A percentile compares a stretch with the other conserved stretches of the same genome.
phyloP scores from a whole-genome alignment of 169 alveolate genomes.

The Plasmodium coatneyi region DNA sequence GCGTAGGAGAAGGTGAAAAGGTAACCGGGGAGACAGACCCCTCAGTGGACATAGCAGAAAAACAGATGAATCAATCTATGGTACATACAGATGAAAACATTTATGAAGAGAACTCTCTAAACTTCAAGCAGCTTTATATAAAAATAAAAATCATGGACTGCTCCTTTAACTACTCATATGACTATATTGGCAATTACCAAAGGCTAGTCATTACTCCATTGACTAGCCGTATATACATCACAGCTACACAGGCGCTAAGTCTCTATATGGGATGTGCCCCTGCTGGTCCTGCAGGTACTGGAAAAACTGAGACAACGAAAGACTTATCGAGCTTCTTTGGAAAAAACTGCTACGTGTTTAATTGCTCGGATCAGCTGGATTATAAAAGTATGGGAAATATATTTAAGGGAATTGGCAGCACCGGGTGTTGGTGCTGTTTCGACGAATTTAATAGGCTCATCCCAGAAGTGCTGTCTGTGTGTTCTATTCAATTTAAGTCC shows the following conservation, averaged over 20 bases:
- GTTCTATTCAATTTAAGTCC: constrained; percentile 96
- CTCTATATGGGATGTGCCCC: constrained; percentile 98
- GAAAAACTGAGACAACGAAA: constrained; percentile 97
- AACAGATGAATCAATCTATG: neutral
- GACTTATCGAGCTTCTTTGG: constrained; percentile 97
- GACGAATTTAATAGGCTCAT: constrained; percentile 97
- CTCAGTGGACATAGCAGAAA: neutral
- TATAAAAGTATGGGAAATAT: constrained; percentile 96
- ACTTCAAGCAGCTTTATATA: constrained; percentile 85
- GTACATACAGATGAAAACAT: constrained; percentile 3
- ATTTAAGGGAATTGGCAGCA: constrained; percentile 96
- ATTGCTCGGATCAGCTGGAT: constrained; percentile 96
- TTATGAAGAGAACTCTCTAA: constrained; percentile 21
- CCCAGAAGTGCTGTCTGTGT: constrained; percentile 97
- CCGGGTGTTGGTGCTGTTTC: constrained; percentile 98
- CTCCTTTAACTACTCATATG: constrained; percentile 94
- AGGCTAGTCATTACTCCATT: constrained; percentile 97
- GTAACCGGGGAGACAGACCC: neutral
- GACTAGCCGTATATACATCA: constrained; percentile 97
- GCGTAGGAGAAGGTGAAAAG: neutral
- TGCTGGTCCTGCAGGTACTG: constrained; percentile 99
- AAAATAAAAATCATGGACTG: constrained; percentile 94
- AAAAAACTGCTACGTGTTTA: constrained; percentile 96
- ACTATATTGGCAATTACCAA: constrained; percentile 96
- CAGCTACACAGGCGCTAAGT: constrained; percentile 97